Evolutionary conservation across 2,329 filamentous ascomycete species (phyloP).

Genomic region (Ophiostoma australiae): DNA sequence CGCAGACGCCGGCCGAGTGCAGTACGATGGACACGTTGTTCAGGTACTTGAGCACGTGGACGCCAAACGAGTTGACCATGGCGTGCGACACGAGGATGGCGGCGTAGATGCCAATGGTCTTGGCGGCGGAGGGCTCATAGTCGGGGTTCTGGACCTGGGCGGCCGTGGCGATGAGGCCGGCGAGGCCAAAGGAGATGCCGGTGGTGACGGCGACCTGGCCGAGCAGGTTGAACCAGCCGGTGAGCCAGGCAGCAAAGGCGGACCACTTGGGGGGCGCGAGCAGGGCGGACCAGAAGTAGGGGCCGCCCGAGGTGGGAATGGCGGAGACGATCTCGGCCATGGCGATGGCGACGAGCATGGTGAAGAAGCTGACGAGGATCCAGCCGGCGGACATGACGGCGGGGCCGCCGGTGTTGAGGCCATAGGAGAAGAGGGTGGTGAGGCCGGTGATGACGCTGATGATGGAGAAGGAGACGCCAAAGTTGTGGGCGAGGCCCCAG

Average conservation of each 20-base stretch:
- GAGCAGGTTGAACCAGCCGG: constrained; percentile 42
- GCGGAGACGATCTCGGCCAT: constrained; percentile 58
- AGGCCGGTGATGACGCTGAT: constrained; percentile 58
- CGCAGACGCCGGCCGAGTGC: constrained; percentile 49
- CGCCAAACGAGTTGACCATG: constrained; percentile 54
- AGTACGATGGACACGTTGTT: constrained; percentile 54
- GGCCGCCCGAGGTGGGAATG: constrained; percentile 54
- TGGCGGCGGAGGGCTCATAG: constrained; percentile 40
- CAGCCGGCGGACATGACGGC: constrained; percentile 53
- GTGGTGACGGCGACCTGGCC: constrained; percentile 42
- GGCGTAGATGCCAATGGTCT: constrained; percentile 56
- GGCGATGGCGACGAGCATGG: constrained; percentile 48
- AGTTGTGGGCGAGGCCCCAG: constrained; percentile 56
- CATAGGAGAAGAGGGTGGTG: constrained; percentile 55
- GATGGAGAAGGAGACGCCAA: constrained; percentile 58
- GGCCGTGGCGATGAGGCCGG: constrained; percentile 37
- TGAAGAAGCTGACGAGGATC: constrained; percentile 53
- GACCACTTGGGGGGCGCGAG: constrained; percentile 45
- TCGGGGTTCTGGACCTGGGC: constrained; percentile 36
- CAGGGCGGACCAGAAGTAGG: constrained; percentile 58
- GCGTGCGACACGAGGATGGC: constrained; percentile 52
- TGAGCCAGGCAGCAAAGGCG: constrained; percentile 39
- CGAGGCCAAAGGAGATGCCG: constrained; percentile 41
- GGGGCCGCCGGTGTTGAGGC: constrained; percentile 51
- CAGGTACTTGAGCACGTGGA: constrained; percentile 50